Conservation (phyloP, 2,329 filamentous ascomycete species). For the Alternaria sp. region DNA sequence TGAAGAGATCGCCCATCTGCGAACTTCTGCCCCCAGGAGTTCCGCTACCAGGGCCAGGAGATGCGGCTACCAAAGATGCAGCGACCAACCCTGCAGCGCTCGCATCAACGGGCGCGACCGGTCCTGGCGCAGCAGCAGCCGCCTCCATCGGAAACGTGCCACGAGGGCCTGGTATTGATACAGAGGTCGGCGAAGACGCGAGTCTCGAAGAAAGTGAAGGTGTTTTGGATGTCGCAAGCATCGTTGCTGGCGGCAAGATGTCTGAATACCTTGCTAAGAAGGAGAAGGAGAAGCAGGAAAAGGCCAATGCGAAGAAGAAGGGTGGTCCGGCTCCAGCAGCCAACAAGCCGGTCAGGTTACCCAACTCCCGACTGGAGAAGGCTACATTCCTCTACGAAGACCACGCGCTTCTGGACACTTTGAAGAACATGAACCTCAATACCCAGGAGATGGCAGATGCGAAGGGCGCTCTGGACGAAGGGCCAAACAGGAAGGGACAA, state of each 20-base stretch:
- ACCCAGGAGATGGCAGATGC: constrained; percentile 57
- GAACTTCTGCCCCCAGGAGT: constrained; percentile 64
- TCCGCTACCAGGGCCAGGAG: constrained; percentile 59
- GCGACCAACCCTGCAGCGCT: constrained; percentile 61
- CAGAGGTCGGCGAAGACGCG: constrained; percentile 60
- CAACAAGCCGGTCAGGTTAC: constrained; percentile 65
- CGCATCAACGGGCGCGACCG: constrained; percentile 61
- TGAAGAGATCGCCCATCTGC: constrained; percentile 68
- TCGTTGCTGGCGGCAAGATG: constrained; percentile 81
- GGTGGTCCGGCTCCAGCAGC: constrained; percentile 65
- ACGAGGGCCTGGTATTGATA: constrained; percentile 61
- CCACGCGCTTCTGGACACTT: constrained; percentile 60
- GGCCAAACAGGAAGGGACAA: constrained; percentile 48
- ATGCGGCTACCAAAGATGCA: constrained; percentile 45
- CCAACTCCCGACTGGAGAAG: constrained; percentile 73
- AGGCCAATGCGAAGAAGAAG: constrained; percentile 64
- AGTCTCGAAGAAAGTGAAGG: constrained; percentile 68
- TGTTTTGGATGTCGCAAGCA: constrained; percentile 82
- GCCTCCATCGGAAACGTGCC: constrained; percentile 54
- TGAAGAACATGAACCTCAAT: constrained; percentile 58
- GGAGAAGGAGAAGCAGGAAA: constrained; percentile 78
- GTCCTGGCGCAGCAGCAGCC: constrained; percentile 53
- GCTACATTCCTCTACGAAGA: constrained; percentile 79
- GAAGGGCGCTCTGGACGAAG: constrained; percentile 59
- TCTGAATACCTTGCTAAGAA: constrained; percentile 83